Base-by-base conservation (phyloP, 176 grass and related monocot species). In the Oryza coarctata region DNA sequence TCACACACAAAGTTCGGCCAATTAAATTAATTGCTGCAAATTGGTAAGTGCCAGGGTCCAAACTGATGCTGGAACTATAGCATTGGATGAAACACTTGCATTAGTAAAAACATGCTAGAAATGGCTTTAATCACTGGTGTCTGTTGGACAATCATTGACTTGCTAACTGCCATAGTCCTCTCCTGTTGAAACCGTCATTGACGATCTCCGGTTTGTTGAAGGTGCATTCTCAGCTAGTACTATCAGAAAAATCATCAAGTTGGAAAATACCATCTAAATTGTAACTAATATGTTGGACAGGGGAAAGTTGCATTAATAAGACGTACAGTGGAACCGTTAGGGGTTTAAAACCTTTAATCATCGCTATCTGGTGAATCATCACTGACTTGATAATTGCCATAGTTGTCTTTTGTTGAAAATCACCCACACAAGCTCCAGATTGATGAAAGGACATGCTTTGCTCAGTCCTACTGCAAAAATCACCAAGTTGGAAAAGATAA, bases 1-100 rank as follows among this genome's bases (percentile, higher is more conserved):
- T 49, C 5, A 2, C 73, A 12, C 31, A 64, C 33, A 79, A 13
- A 32, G 33, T 84, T 67, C 33, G 29, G 31, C 22, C 2, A 68
- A 29, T 68, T 27, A 11, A 73, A 43, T 3, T 41, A 32, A 43
- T 77, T 77, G 2, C 15, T 20, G 64, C 47, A 61, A 79, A 29
- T 30, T 86, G 70, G 44, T 3, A 75, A 61, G 2, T 75, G 73
- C 73, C 20, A 65, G n/a, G 30, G 31, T 57, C 30, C n/a, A 25
- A 57, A 60, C 8, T 25, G 55, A 25, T 62, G 28, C 45, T 84
- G 29, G 47, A 73, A 58, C 38, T 82, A n/a, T 26, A 39, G 29
- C 17, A 18, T 3, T 36, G 20, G 47, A 22, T 57, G 44, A 58
- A 83, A 33, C 44, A 62, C 27, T 35, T 73, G 26, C 22, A 7